Base-by-base conservation (phyloP, 2,329 filamentous ascomycete species). In the Dryadomyces quercivorus region DNA sequence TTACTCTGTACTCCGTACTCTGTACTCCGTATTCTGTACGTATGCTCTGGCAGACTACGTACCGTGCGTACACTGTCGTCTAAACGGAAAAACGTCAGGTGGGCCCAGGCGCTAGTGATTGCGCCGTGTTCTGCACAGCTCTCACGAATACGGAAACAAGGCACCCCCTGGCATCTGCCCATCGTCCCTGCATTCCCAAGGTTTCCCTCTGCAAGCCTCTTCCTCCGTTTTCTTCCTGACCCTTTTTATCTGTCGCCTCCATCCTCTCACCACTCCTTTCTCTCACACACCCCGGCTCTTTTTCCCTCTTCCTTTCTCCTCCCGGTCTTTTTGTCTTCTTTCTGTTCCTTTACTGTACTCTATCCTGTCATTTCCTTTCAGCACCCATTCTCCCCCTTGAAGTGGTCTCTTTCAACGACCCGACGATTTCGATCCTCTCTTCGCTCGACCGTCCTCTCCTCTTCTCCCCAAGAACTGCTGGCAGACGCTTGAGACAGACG, bases 401-500 rank as follows among this genome's bases (percentile, higher is more conserved):
- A 13, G 16, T 13, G n/a, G 7, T 8, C 42, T 44, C 42, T 18
- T 44, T 4, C 42, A n/a, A n/a, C 42, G 42, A 20, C 36, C 36
- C 15, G 10, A 13, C 36, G 36, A 12, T 40, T 16, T 40, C 36
- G 36, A 40, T 31, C 36, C 36, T 40, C 36, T 44, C n/a, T 44
- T 42, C 12, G 18, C 43, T 44, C 15, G 16, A 18, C 51, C 22
- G 7, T n/a, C 21, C 20, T 31, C 45, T 16, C 12, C n/a, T 22
- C 26, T n/a, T 34, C 21, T 26, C 13, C 9, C 15, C 15, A 40
- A 38, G 13, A 26, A 38, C 52, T 50, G 46, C 47, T 50, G 47
- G 52, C 52, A 54, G 52, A 54, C 52, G 47, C 44, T 48, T 48
- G 18, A 34, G 6, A 44, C 18, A 42, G 26, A 50, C 10, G 20